These are phyloP conservation scores for Flaveria floridana DNA, from an alignment of 140 eudicot species.

Conservation along the genomic window DNA sequence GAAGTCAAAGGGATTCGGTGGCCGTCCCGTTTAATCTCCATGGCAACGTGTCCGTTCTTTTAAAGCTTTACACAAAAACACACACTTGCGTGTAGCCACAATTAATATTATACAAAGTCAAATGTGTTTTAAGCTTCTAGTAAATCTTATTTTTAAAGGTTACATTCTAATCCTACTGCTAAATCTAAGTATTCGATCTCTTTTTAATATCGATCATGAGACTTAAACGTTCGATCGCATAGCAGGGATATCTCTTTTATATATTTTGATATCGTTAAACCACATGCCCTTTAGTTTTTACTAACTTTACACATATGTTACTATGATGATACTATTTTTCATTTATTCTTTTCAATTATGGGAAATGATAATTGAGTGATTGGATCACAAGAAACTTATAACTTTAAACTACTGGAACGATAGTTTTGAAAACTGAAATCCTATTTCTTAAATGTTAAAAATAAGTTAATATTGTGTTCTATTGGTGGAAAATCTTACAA, in stretches of 20 bases:
- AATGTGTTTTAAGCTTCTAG: conserved; percentile 13
- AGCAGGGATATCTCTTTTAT: too few species aligned
- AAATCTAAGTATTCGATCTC: too few species aligned
- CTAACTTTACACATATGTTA: conserved; percentile 13
- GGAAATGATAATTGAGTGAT: background rate
- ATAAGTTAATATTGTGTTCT: too few species aligned
- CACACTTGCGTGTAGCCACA: conserved; percentile 14
- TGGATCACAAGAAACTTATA: background rate
- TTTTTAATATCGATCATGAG: too few species aligned
- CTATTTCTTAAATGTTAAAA: background rate
- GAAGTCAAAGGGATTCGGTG: conserved; percentile 86
- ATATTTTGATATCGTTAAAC: too few species aligned
- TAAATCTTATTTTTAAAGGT: too few species aligned
- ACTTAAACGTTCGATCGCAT: too few species aligned
- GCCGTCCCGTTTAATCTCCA: conserved; percentile 70
- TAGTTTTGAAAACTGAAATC: background rate
- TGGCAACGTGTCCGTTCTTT: conserved; percentile 83
- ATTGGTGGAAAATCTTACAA: too few species aligned
- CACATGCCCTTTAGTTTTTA: background rate
- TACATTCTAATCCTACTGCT: too few species aligned
- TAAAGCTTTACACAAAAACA: conserved; percentile 25
- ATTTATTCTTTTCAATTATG: background rate
- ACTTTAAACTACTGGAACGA: background rate
- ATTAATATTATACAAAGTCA: conserved; percentile 22
- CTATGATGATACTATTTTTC: conserved; percentile 3